Conservation (phyloP, 257 asterid species). For the Scutellaria baicalensis region DNA sequence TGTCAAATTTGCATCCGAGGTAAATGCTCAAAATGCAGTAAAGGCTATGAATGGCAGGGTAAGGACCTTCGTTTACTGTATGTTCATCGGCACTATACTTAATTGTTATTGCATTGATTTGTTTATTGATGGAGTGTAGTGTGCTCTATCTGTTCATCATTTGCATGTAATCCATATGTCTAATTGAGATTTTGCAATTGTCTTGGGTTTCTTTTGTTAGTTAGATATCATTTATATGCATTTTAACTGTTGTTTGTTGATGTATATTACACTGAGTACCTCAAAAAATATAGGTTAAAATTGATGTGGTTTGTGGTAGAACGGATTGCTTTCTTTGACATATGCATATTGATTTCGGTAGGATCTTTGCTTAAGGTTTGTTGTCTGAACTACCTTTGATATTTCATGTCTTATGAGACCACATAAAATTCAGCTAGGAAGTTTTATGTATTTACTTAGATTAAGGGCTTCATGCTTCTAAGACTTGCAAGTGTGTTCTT, state of each 20-base stretch:
- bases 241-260: too few species aligned
- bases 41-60: constrained; percentile 68
- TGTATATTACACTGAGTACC: not conserved
- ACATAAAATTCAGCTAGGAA: not conserved
- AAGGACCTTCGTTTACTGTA: not conserved
- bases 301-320: not conserved
- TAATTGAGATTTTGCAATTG: not conserved
- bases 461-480: not conserved
- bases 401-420: not conserved
- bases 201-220: not conserved
- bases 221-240: not conserved
- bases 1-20: constrained; percentile 49
- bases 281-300: not conserved
- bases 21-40: constrained; percentile 53
- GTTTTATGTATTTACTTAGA: too few species aligned
- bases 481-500: not conserved
- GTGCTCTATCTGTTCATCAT: not conserved
- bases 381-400: not conserved
- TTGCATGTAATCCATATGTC: not conserved
- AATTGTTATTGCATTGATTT: not conserved
- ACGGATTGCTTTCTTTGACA: not conserved
- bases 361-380: not conserved
- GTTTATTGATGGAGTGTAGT: not conserved
- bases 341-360: not conserved
- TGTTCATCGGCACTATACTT: not conserved